Evolutionary conservation across 192 early-diverging fungal genomes (phyloP).

Genomic region (Podila horticola): DNA sequence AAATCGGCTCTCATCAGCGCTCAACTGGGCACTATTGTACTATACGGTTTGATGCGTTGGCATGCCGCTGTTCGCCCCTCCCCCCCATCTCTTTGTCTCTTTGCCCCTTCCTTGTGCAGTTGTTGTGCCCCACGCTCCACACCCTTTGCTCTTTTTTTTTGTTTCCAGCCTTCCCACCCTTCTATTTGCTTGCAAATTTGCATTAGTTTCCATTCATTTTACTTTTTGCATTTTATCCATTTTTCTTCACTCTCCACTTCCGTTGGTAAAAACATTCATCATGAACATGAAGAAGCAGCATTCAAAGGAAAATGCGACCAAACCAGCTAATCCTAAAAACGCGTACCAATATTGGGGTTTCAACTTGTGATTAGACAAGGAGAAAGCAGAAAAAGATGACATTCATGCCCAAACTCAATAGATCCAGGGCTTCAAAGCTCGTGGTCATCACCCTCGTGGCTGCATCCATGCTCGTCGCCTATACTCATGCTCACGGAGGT

Average conservation of each 20-base stretch:
- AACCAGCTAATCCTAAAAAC: too few species aligned
- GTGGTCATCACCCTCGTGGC: conserved; percentile 22
- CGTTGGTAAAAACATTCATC: not conserved
- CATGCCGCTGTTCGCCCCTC: not conserved
- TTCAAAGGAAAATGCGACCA: too few species aligned
- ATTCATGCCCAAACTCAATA: conserved; percentile 35
- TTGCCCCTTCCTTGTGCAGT: not conserved
- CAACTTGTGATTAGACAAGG: not conserved
- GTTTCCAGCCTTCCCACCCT: too few species aligned
- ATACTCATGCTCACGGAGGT: not conserved
- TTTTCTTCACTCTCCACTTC: not conserved
- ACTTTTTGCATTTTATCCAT: not conserved
- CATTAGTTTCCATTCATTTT: not conserved
- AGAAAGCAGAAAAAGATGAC: not conserved
- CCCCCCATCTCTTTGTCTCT: not conserved
- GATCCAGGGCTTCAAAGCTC: conserved; percentile 26
- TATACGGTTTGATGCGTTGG: too few species aligned
- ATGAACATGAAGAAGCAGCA: too few species aligned
- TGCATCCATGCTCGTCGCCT: conserved; percentile 13
- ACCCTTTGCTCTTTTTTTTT: not conserved
- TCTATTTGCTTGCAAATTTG: not conserved
- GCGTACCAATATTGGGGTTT: too few species aligned
- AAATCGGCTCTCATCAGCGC: too few species aligned
- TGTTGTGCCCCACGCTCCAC: not conserved
- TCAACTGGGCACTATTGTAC: too few species aligned